phyloP scores from a whole-genome alignment of 805 yeast genomes.

The Candida sakaeoensis region DNA sequence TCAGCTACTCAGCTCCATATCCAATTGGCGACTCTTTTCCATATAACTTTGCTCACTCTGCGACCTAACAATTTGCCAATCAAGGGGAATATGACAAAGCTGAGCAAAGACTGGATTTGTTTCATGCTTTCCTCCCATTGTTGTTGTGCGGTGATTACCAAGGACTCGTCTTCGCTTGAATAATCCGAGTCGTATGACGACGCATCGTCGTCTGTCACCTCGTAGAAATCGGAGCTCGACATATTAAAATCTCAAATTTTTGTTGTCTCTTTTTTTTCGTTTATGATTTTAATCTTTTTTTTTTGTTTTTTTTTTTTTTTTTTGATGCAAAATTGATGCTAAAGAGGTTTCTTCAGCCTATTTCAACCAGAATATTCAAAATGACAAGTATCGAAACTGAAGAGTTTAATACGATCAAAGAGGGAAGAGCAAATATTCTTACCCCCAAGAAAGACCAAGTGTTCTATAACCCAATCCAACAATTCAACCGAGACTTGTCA shows the following conservation, averaged over 20 bases:
- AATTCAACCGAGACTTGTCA: constrained; percentile 89
- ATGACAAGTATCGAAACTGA: background rate
- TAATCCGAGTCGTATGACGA: constrained; percentile 16
- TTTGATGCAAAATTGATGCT: constrained; percentile 7
- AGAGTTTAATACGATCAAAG: constrained; percentile 41
- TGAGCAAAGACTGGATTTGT: constrained; percentile 56
- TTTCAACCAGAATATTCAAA: background rate
- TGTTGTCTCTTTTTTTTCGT: background rate
- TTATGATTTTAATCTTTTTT: too few species aligned
- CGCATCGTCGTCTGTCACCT: constrained; percentile 12
- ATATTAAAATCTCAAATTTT: background rate
- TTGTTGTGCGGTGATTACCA: constrained; percentile 47
- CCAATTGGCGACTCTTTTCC: constrained; percentile 37
- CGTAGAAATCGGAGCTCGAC: constrained; percentile 5
- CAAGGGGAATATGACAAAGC: constrained; percentile 60
- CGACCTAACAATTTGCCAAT: constrained; percentile 68
- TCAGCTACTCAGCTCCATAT: constrained; percentile 4
- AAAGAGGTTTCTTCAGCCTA: background rate
- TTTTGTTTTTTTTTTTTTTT: too few species aligned
- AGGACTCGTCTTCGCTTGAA: constrained; percentile 11
- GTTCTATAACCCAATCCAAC: constrained; percentile 95
- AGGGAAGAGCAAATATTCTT: constrained; percentile 81
- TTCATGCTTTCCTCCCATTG: constrained; percentile 71
- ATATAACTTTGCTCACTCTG: constrained; percentile 44
- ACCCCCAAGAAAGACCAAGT: constrained; percentile 81